Base-by-base conservation (phyloP, 306 rosid species). In the Cajanus cajan region DNA sequence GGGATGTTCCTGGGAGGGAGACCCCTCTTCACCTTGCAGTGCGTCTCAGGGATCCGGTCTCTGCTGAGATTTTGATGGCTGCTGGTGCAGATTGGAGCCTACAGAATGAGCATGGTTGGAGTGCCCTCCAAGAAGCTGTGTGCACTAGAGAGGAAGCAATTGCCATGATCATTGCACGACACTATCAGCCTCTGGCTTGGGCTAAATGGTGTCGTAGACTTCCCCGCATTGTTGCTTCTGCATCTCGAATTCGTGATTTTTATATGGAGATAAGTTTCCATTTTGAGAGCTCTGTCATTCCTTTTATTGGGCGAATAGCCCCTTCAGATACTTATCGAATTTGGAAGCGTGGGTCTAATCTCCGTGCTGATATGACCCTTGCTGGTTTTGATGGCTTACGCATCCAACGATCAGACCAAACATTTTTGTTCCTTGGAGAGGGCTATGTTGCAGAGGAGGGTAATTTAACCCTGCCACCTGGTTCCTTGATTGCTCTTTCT, bases 131-230 rank as follows among this genome's bases (percentile, higher is more conserved):
- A 74, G 99, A 96, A 84, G 99, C 99, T 0, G 99, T 96, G 19
- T 96, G 97, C 84, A 88, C 89, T 8, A 89, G 98, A 84, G 97
- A 96, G 85, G 99, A 96, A 81, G 85, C 92, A 8, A 93, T 93
- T 78, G 98, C 98, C 22, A 85, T 96, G 97, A 91, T 88, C 33
- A 96, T 96, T 75, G 98, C 98, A 4, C 83, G 98, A 10, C 93
- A 93, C 57, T 93, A 91, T 80, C 98, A 93, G 51, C 98, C 98
- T 40, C 86, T 93, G 51, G 97, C 99, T 74, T 96, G 99, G 99
- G 98, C 99, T 51, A 96, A 96, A 87, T 93, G 99, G 99, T 90
- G 98, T 73, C 96, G 99, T 4, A 93, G 99, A 80, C 96, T 93
- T 76, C 99, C 99, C 16, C 92, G 99, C 4, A 96, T 96, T 71